Percentiles rank a stretch among this genome's conserved stretches.
phyloP scores from a whole-genome alignment of 192 early-diverging fungal species.

The Chytriomyces confervae region DNA sequence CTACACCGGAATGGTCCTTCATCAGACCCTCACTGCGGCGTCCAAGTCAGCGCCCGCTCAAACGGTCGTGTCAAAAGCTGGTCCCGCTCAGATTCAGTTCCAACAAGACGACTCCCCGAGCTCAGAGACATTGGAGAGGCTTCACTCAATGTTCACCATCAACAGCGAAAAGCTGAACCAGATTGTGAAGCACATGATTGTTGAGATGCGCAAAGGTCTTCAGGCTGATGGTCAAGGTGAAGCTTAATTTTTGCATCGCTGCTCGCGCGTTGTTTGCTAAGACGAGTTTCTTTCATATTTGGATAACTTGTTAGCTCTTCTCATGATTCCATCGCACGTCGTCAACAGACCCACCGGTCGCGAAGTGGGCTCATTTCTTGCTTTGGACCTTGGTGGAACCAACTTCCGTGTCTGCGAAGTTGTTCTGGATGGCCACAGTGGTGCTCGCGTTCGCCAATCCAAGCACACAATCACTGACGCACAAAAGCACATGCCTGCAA shows the following conservation, averaged over 20 bases:
- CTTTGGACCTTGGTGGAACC: slow-evolving; percentile 89
- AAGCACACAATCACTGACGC: slow-evolving; percentile 76
- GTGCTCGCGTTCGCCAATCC: slow-evolving; percentile 73
- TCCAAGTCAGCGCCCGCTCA: slow-evolving; percentile 8
- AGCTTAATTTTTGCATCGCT: not conserved
- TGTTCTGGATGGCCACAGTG: slow-evolving; percentile 76
- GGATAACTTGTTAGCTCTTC: not conserved
- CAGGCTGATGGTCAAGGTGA: slow-evolving; percentile 35
- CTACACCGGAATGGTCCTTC: slow-evolving; percentile 7
- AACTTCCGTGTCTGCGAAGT: slow-evolving; percentile 90
- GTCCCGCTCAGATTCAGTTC: slow-evolving; percentile 30
- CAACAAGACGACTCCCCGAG: slow-evolving; percentile 31
- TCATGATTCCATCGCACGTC: slow-evolving; percentile 94
- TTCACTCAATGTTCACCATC: slow-evolving; percentile 31
- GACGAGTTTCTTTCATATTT: too few species aligned
- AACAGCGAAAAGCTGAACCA: slow-evolving; percentile 35
- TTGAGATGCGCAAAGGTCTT: slow-evolving; percentile 49
- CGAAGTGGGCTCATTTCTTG: slow-evolving; percentile 87
- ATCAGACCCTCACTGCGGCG: not conserved
- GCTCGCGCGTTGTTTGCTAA: not conserved
- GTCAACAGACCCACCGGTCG: slow-evolving; percentile 75
- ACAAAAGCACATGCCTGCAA: slow-evolving; percentile 75
- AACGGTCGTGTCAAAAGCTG: slow-evolving; percentile 11
- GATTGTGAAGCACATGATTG: slow-evolving; percentile 36
- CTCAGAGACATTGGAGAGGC: slow-evolving; percentile 30